phyloP scores from a whole-genome alignment of 768 basidiomycete genomes.

The Tylopilus plumbeoviolaceoides region DNA sequence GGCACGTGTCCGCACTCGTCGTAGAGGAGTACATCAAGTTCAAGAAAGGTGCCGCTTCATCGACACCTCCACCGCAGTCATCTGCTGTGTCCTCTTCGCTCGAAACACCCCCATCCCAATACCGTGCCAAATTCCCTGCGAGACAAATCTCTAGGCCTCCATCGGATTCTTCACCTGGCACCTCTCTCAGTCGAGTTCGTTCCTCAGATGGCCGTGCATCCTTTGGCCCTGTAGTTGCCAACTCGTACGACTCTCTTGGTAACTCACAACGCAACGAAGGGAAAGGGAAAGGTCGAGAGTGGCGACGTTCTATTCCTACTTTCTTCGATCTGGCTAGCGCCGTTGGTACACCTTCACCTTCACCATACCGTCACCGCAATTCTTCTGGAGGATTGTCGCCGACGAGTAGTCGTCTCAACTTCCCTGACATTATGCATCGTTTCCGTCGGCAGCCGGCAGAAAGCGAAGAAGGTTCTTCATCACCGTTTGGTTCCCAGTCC shows the following conservation, averaged over 20 bases:
- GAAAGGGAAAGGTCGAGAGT: conserved; percentile 29
- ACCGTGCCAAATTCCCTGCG: conserved; percentile 8
- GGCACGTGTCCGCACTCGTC: conserved; percentile 66
- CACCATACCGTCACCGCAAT: conserved; percentile 25
- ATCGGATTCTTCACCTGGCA: conserved; percentile 38
- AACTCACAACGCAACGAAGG: conserved; percentile 45
- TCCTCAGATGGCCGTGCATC: conserved; percentile 49
- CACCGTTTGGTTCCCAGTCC: conserved; percentile 43
- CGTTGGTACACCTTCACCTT: conserved; percentile 34
- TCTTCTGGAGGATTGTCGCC: conserved; percentile 38
- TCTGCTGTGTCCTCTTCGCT: conserved; percentile 14
- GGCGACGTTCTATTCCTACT: conserved; percentile 27
- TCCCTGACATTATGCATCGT: conserved; percentile 36
- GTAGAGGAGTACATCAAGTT: conserved; percentile 61
- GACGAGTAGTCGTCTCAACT: conserved; percentile 38
- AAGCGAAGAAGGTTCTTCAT: conserved; percentile 48
- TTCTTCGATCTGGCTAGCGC: conserved; percentile 33
- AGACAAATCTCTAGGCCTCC: conserved; percentile 31
- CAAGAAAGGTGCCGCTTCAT: conserved; percentile 26
- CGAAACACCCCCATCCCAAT: conserved; percentile 9
- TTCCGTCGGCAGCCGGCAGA: conserved; percentile 32
- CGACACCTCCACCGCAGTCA: conserved; percentile 14
- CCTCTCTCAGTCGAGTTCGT: conserved; percentile 36
- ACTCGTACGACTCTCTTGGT: conserved; percentile 44
- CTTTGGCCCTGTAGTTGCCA: conserved; percentile 54